Base-by-base conservation (phyloP, 2,329 filamentous ascomycete species). In the Fusarium sp. region DNA sequence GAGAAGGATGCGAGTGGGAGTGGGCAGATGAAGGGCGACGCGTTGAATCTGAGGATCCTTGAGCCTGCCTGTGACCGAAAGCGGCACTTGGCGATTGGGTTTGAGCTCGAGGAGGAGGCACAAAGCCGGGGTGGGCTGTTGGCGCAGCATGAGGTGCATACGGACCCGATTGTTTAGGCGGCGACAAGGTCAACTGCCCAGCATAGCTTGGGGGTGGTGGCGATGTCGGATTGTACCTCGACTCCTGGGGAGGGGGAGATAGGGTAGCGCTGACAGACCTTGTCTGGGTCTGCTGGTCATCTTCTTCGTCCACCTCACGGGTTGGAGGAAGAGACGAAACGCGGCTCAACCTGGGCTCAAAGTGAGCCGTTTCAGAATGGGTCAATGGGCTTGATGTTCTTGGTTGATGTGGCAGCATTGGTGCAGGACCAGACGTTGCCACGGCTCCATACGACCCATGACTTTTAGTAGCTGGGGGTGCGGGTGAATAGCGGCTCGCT, bases 381-480 rank as follows among this genome's bases (percentile, higher is more conserved):
- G 89, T 89, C 62, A 91, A 77, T 1, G 89, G 89, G 68, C 89
- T 91, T 3, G 89, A 91, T 3, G 89, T 91, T 67, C 89, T 82
- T 11, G 89, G 89, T 66, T 88, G 84, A 73, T 90, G 88, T 48
- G 87, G 81, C 42, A 90, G 79, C 40, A 83, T 77, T 16, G 86
- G 80, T 27, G 85, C 82, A 11, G 83, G 78, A 2, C 78, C 79
- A 9, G 80, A 73, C 27, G 76, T 69, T 28, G 75, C 72, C 16
- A 80, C 73, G 18, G 78, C 56, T 64, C 78, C 78, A 20, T 81
- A 82, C 20, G 86, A 84, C 47, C 78, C 81, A n/a, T 80, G 78
- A 3, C 81, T 78, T 14, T 85, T 82, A 9, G 80, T 76, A 21
- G 72, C 72, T 11, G 80, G 72, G 0, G 84, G 84, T 0, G 82